phyloP scores from a whole-genome alignment of 2,329 filamentous ascomycete species.

The Biscogniauxia marginata region DNA sequence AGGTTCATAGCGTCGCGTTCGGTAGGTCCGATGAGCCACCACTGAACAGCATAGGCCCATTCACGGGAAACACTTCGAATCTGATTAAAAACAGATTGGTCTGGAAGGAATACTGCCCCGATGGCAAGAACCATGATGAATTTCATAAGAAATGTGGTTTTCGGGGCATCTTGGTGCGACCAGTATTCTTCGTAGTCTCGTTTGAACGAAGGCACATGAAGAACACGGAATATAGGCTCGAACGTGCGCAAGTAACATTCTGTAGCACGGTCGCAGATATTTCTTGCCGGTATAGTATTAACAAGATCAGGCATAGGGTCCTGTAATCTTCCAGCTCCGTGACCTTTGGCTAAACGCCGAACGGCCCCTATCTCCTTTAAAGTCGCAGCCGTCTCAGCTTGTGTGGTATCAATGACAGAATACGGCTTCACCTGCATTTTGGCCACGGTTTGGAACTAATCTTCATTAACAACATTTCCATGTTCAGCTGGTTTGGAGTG shows the following conservation, averaged over 20 bases:
- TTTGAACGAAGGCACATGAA: constrained; percentile 25
- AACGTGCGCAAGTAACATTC: constrained; percentile 25
- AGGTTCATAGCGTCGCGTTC: constrained; percentile 24
- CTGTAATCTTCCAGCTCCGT: constrained; percentile 10
- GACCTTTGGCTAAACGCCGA: constrained; percentile 14
- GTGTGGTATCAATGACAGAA: constrained; percentile 8
- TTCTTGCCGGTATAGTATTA: constrained; percentile 15
- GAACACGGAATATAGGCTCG: constrained; percentile 24
- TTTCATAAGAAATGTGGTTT: constrained; percentile 17
- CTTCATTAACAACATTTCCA: constrained; percentile 2
- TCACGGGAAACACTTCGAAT: constrained; percentile 25
- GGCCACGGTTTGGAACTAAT: constrained; percentile 17
- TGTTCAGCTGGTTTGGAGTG: not conserved
- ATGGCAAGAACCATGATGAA: constrained; percentile 27
- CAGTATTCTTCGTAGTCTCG: constrained; percentile 22
- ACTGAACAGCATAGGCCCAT: constrained; percentile 30
- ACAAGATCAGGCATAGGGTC: constrained; percentile 14
- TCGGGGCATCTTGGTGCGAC: not conserved
- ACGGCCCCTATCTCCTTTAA: constrained; percentile 11
- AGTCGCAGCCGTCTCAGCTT: constrained; percentile 4
- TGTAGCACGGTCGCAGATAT: constrained; percentile 18
- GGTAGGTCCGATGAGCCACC: constrained; percentile 28
- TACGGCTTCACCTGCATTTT: constrained; percentile 16
- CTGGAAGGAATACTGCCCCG: constrained; percentile 22
- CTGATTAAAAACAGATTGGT: constrained; percentile 12